Percentiles rank a stretch among this genome's conserved stretches.
These are phyloP conservation scores for Luffa acutangula DNA, from an alignment of 306 rosid genomes.

Conservation along the genomic window DNA sequence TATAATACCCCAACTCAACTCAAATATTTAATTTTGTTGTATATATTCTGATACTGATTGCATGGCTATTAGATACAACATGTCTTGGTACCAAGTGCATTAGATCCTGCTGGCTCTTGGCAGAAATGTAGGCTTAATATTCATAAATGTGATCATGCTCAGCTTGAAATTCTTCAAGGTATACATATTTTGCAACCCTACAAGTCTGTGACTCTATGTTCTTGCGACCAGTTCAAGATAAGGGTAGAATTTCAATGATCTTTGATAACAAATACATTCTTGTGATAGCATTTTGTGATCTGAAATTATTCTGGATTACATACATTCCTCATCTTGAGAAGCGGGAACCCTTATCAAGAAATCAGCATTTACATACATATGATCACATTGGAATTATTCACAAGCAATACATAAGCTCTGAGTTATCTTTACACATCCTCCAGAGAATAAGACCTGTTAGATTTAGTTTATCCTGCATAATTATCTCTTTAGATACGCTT, in stretches of 20 bases:
- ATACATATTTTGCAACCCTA: conserved; percentile 17
- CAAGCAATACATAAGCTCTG: background rate
- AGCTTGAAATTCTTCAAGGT: conserved; percentile 58
- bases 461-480: background rate
- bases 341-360: background rate
- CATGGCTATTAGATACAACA: conserved; percentile 57
- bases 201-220: background rate
- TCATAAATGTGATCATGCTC: conserved; percentile 39
- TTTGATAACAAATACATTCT: background rate
- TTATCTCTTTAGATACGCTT: background rate
- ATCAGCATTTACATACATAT: background rate
- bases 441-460: background rate
- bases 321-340: background rate
- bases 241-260: background rate
- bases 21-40: conserved; percentile 1
- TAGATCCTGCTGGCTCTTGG: conserved; percentile 64
- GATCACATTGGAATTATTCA: background rate
- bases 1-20: conserved; percentile 17
- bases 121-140: conserved; percentile 56
- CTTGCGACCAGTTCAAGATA: background rate
- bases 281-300: background rate
- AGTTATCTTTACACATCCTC: background rate
- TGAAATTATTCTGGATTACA: background rate
- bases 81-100: conserved; percentile 65
- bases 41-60: conserved; percentile 7